These are phyloP conservation scores for Allodekkera sacchari DNA, from an alignment of 805 yeast genomes.

Conservation along the genomic window DNA sequence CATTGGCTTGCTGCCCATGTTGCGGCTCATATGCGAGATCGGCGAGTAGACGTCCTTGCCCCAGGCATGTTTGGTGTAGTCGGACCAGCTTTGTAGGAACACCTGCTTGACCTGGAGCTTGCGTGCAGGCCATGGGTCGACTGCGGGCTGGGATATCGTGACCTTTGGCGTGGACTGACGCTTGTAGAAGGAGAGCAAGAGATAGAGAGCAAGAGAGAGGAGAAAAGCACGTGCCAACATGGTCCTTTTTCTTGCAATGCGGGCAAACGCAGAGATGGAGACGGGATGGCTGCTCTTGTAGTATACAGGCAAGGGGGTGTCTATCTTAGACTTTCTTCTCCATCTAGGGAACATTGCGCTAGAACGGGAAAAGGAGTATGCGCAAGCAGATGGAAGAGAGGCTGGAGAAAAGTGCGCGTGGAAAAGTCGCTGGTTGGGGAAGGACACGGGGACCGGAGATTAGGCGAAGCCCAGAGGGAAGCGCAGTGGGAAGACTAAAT, in stretches of 20 bases:
- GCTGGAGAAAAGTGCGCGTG: no score
- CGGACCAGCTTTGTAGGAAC: conserved; percentile 69
- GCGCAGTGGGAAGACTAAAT: no score
- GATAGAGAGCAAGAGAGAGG: conserved; percentile 32
- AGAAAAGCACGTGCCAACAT: conserved; percentile 39
- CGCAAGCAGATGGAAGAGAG: no score
- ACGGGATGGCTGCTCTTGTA: conserved; percentile 40
- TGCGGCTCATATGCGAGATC: conserved; percentile 47
- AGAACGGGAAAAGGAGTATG: no score
- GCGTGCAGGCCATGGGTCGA: conserved; percentile 36
- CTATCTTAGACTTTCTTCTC: conserved; percentile 16
- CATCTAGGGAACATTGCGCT: no score
- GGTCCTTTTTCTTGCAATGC: conserved; percentile 13
- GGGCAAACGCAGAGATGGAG: conserved; percentile 1
- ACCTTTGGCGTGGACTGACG: no score
- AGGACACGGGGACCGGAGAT: not conserved
- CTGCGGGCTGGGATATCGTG: no score
- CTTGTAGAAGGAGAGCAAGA: conserved; percentile 27
- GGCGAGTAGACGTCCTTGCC: conserved; percentile 78
- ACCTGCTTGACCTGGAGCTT: conserved; percentile 55
- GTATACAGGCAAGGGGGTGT: conserved; percentile 37
- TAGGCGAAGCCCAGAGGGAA: not conserved
- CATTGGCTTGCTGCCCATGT: conserved; percentile 74
- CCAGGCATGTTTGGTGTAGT: conserved; percentile 72
- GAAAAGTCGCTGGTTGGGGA: not conserved